Base-by-base conservation (phyloP, 441 rosid genomes). In the Euphorbia celastroides region DNA sequence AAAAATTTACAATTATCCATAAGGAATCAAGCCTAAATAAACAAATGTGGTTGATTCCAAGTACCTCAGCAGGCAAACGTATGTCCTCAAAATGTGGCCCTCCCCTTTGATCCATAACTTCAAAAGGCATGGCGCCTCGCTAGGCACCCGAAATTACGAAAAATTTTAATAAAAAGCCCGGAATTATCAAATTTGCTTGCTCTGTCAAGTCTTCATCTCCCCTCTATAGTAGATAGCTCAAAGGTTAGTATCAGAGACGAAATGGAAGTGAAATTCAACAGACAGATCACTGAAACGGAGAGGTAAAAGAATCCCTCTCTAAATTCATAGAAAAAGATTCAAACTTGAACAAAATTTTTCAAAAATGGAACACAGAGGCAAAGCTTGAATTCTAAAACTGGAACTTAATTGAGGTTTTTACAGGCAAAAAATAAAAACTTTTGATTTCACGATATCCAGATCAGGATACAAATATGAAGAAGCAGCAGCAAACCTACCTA, bases 31-130 rank as follows among this genome's bases (percentile, higher is more conserved):
- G 30, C n/a, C 4, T 12, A 30, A 34, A 65, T 19, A 25, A 56
- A 61, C 56, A 57, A 64, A 22, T 27, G 61, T 32, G 54, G 30
- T 16, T 60, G 26, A 11, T 42, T 52, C 34, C 25, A 63, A 59
- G 32, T 81, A 88, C 98, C 97, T 90, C 90, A 1, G 83, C 70
- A 57, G 84, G 81, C 34, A 77, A 67, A 65, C 58, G 67, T 42
- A 65, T 11, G 62, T 88, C 90, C 57, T 85, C 92, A 11, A 79
- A 78, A 64, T 76, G 77, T 13, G 80, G 68, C 46, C 75, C 79
- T 70, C 86, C 81, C 79, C 88, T 86, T 38, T 81, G 82, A 72
- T 88, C 96, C 86, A 85, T 74, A 65, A 81, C 67, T 74, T 85
- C 86, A 69, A 78, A 87, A 36, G 88, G 85, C 94, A 89, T 87